Base-by-base conservation (phyloP, 495 filamentous ascomycete genomes). In the Beverwykella pulmonaria region DNA sequence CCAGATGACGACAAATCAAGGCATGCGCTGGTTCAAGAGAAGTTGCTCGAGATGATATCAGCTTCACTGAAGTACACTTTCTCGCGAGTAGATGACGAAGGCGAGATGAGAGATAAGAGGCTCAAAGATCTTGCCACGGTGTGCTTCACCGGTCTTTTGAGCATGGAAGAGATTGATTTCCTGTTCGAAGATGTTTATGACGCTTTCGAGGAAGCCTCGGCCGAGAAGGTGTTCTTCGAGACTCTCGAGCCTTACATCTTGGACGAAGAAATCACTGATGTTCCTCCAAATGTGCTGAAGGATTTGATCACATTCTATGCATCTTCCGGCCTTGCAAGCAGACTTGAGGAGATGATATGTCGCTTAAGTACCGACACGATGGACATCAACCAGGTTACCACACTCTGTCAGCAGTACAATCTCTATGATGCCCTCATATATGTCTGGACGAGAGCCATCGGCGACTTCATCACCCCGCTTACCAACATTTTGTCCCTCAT, bases 351-450 rank as follows among this genome's bases (percentile, higher is more conserved):
- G 75, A 88, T 98, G 73, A 89, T 98, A 22, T 98, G 95, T 69
- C 87, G 92, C 53, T 86, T 98, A 77, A 90, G 96, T 70, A 93
- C 94, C 0, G 79, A 84, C 9, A 97, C 91, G 3, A 88, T 98
- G 77, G 94, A 98, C 70, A 89, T 98, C 72, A 92, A 98, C 71
- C 92, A 97, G 74, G 86, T 93, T 52, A 96, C 92, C 0, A 86
- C 84, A 17, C 83, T 98, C 3, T 98, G 95, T 82, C 94, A 92
- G 71, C 87, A 92, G 66, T 86, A 97, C 70, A 84, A 89, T 56
- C 86, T 98, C 6, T 98, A 96, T 71, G 95, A 98, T 79, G 94
- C 95, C 12, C 86, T 96, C 69, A 90, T 97, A 53, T 98, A 98
- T 75, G 90, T 98, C 61, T 98, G 94, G 93, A 97, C 94, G 56